Base-by-base conservation (phyloP, 2,329 filamentous ascomycete genomes). In the Paraphaeosphaeria minitans region DNA sequence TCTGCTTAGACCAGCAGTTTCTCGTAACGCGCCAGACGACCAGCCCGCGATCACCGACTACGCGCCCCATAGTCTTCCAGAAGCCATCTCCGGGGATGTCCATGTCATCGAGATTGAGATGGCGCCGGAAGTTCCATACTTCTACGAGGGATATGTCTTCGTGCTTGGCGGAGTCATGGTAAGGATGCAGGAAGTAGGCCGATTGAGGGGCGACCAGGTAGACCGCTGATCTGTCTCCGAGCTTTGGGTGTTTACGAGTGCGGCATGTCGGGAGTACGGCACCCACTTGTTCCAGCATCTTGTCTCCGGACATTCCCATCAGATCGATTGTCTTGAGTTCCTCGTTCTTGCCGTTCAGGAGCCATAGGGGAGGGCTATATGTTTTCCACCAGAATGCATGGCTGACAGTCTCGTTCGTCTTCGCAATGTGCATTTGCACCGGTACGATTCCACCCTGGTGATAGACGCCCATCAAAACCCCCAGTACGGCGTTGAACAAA, bases 361-460 rank as follows among this genome's bases (percentile, higher is more conserved):
- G 82, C 90, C 91, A 94, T 37, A 89, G 88, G 0, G 91, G 91
- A 19, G 91, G 91, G 72, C 88, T 90, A 72, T 93, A 93, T 1
- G 91, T 93, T 75, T 93, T 93, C 91, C 91, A 94, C 91, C 91
- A 94, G 52, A 91, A 82, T 3, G 88, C 89, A 35, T 89, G 83
- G 1, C 87, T 87, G 9, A 89, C 86, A 62, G 89, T 66, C 21
- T 74, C 88, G 4, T 85, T 82, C 64, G 90, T 87, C 55, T 85
- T 85, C 69, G 87, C 89, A 70, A 94, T 82, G 71, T 91, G 91
- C 0, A 90, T 86, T 69, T 94, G 91, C 7, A 86, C 87, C 0
- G 90, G 89, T 1, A 94, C 83, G 27, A 93, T 85, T 45, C 91
- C 91, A 29, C 89, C 91, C 77, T 94, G 91, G 74, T 94, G 91